Evolutionary conservation across 176 grass and related monocot species (phyloP).

Genomic region (Lolium multiflorum): DNA sequence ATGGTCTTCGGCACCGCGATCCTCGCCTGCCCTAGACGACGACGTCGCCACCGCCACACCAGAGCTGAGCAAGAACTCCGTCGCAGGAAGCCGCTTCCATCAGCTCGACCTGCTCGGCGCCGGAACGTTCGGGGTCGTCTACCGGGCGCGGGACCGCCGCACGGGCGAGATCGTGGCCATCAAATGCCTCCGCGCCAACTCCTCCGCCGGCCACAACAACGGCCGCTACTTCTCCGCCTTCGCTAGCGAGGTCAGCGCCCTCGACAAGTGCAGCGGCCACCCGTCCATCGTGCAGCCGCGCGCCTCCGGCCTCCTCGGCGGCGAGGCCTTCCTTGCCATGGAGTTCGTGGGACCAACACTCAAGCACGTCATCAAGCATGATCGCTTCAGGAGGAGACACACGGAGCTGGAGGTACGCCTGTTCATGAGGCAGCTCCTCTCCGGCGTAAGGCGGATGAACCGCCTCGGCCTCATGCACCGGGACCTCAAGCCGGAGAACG

Average conservation of each 20-base stretch:
- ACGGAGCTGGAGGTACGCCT: conserved; percentile 17
- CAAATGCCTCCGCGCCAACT: not conserved
- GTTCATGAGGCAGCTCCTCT: conserved; percentile 36
- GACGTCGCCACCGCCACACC: not conserved
- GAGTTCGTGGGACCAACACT: conserved; percentile 30
- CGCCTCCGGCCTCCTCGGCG: not conserved
- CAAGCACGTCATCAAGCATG: not conserved
- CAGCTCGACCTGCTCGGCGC: conserved; percentile 27
- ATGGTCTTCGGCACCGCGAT: not conserved
- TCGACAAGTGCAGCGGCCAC: not conserved
- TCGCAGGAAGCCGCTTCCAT: not conserved
- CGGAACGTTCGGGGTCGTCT: conserved; percentile 29
- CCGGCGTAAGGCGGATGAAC: conserved; percentile 11
- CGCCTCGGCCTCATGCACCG: conserved; percentile 62
- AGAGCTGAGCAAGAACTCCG: not conserved
- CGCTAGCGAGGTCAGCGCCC: not conserved
- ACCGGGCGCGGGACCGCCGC: conserved; percentile 24
- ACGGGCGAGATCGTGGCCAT: conserved; percentile 2
- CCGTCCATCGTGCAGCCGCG: conserved; percentile 36
- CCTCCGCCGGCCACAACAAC: too few species aligned
- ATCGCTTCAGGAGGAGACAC: conserved; percentile 4
- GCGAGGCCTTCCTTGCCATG: conserved; percentile 29
- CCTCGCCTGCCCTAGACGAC: not conserved
- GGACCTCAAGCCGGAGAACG: conserved; percentile 69
- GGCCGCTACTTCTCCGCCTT: not conserved